Percentiles rank a stretch among this genome's conserved stretches.
phyloP scores from a whole-genome alignment of 140 eudicot genomes.

The Oenanthe javanica region DNA sequence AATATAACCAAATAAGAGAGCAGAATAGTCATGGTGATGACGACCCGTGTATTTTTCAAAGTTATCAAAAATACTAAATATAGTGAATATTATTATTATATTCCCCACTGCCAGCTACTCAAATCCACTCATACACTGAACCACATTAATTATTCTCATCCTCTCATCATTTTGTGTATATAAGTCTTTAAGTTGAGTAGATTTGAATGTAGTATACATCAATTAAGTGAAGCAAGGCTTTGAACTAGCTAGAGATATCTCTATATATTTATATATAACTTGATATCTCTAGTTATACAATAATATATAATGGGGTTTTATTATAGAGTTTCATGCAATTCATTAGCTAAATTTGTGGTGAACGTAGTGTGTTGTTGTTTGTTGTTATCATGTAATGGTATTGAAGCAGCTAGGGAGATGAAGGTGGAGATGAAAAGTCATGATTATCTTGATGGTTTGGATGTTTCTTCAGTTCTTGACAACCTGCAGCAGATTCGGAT shows the following conservation, averaged over 20 bases:
- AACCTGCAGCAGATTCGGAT: conserved; percentile 18
- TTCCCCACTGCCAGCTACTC: neutral
- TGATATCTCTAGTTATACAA: neutral
- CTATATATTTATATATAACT: neutral
- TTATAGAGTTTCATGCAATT: neutral
- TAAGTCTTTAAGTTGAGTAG: conserved; percentile 1
- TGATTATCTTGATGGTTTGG: neutral
- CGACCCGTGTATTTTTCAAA: neutral
- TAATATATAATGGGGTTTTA: neutral
- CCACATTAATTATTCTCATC: neutral
- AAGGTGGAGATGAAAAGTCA: neutral
- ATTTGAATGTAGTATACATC: neutral
- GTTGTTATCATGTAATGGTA: neutral
- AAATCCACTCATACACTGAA: neutral
- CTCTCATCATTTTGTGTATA: neutral
- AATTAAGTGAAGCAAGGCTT: neutral
- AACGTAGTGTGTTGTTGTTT: neutral
- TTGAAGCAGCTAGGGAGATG: neutral
- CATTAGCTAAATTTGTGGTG: neutral
- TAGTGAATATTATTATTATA: neutral
- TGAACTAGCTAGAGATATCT: neutral
- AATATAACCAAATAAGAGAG: neutral
- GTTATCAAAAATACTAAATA: neutral
- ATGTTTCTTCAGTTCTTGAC: neutral
- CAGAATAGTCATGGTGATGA: neutral